Evolutionary conservation across 2,329 filamentous ascomycete species (phyloP), one percentile per base, ranked within the genome.

Genomic region (Colletotrichum falcatum): DNA sequence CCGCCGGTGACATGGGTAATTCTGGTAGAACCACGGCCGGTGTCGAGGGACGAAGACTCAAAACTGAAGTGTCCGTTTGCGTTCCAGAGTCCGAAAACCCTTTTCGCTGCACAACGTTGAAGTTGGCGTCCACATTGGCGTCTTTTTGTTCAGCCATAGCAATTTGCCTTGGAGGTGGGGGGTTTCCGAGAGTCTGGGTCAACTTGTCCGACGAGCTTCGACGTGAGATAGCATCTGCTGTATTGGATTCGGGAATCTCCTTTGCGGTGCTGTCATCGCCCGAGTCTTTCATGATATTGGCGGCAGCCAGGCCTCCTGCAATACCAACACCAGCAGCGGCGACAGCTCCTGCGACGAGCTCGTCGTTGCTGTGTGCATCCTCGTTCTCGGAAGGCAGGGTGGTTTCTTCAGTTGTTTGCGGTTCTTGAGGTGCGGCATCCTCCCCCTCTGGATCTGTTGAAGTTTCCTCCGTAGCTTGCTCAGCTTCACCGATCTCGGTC

Each of bases 11-110:
- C 49, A 79, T 74, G 68, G 78, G 71, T 58, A 79, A 76, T 70
- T 84, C 80, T 61, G 86, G 85, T 54, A 86, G 76, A 73, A 84
- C 80, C 65, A 87, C 77, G 61, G 81, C 83, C 58, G 87, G 86
- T 42, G 85, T 87, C 18, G 80, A 77, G 30, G 84, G 78, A 82
- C 69, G 86, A 82, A 74, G 71, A 83, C 39, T 82, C 49, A 53
- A 70, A 44, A 72, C 61, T 5, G 66, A 67, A 30, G 59, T 65
- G 26, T 73, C 72, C 18, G 72, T 73, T 55, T 73, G 72, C 26
- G 72, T 73, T 37, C 65, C 68, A 46, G 49, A 56, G 54, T 71
- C 64, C 23, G 60, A 69, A 18, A 54, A 65, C 0, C 68, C 65
- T n/a, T 69, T 59, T 14, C 54, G 54, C 11, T 55, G 44, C 2